Base-by-base conservation (phyloP, 306 rosid genomes). In the Trichosanthes truncata region DNA sequence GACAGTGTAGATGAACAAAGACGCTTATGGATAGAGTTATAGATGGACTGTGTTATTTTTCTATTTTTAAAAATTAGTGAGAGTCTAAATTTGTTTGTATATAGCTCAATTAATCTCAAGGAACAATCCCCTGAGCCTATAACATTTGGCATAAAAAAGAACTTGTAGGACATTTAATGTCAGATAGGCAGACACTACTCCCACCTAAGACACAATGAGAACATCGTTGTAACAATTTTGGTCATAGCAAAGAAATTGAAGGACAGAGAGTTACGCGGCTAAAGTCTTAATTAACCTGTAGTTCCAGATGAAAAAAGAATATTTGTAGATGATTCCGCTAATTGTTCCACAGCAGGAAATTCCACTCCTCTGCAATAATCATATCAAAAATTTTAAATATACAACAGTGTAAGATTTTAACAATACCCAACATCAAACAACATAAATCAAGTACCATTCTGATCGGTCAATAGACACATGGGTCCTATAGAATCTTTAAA, bases 301-400 rank as follows among this genome's bases (percentile, higher is more conserved):
- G 98, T 95, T 91, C 98, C 98, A 79, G 98, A 95, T 78, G 98
- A 95, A 84, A 95, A 95, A 61, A 95, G 89, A 71, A 92, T 90
- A 80, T 92, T 95, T 33, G 93, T 82, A 84, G 85, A 87, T 82
- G 91, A 85, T 81, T 90, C 97, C 26, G 85, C 84, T 11, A 91
- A 88, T 85, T 85, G 92, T 76, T 92, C 96, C 73, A 82, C 84
- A 33, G 92, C 91, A 78, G 82, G 69, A 83, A 95, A 92, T 86
- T 95, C 96, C 87, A 82, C 67, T 74, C 90, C 90, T 88, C 98
- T 95, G 90, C 81, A 83, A 29, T 74, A 80, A 82, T 48, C 85
- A 56, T 26, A 73, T 74, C 67, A 63, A 55, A 82, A 80, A n/a
- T 1, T 9, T n/a, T 9, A 41, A 57, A n/a, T 45, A 49, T 41